phyloP scores from a whole-genome alignment of 1,284 basidiomycete species.

The Mixia osmundae region DNA sequence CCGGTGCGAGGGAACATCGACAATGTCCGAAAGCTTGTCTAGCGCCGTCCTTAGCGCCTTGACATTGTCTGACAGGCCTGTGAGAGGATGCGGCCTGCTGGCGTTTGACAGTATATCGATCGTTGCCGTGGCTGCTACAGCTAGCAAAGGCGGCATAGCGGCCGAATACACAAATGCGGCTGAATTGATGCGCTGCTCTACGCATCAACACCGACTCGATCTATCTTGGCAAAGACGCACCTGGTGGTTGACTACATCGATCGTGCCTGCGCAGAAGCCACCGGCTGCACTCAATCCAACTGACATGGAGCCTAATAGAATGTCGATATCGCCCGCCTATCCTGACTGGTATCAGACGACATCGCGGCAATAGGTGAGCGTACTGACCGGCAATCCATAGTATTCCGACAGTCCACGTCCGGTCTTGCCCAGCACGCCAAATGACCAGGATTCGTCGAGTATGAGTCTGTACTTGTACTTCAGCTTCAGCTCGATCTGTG shows the following conservation, averaged over 20 bases:
- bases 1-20: constrained; percentile 61
- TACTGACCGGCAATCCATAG: constrained; percentile 59
- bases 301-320: constrained; percentile 52
- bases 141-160: constrained; percentile 69
- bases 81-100: constrained; percentile 22
- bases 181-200: constrained; percentile 69
- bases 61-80: constrained; percentile 56
- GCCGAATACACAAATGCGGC: constrained; percentile 92
- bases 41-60: constrained; percentile 48
- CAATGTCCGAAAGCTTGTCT: constrained; percentile 47
- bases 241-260: constrained; percentile 67
- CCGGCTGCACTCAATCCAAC: constrained; percentile 63
- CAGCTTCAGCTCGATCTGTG: constrained; percentile 68
- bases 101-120: constrained; percentile 45
- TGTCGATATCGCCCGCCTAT: constrained; percentile 30
- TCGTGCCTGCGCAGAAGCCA: constrained; percentile 84
- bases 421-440: constrained; percentile 75
- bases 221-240: constrained; percentile 22
- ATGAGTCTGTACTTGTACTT: constrained; percentile 92
- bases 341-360: neutral
- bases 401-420: constrained; percentile 86
- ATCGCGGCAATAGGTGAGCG: neutral
- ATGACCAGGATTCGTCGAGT: constrained; percentile 80
- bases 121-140: constrained; percentile 62
- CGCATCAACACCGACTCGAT: neutral